Conservation (phyloP, 805 yeast genomes). For the Kockiozyma suomiensis region DNA sequence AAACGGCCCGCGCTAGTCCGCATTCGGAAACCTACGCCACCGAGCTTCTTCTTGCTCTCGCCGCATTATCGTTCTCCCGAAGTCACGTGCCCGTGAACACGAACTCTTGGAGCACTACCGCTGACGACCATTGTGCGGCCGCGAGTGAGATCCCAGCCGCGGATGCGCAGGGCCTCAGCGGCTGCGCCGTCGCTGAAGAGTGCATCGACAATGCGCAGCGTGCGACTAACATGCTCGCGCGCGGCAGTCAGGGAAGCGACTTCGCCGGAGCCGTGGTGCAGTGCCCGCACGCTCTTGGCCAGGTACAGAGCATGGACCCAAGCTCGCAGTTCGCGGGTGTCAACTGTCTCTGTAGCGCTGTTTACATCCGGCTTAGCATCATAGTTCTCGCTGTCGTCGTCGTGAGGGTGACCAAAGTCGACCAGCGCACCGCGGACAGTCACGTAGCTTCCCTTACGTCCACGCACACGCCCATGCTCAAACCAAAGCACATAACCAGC, state of each 20-base stretch:
- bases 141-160: slow-evolving; percentile 25
- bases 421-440: slow-evolving; percentile 35
- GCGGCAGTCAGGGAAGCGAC: slow-evolving; percentile 12
- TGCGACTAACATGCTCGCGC: slow-evolving; percentile 12
- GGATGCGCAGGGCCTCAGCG: slow-evolving; percentile 5
- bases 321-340: slow-evolving; percentile 36
- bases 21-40: background rate
- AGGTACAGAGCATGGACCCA: slow-evolving; percentile 41
- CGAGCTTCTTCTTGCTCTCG: no score
- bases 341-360: background rate
- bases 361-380: background rate
- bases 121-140: slow-evolving; percentile 30
- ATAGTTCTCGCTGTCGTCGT: background rate
- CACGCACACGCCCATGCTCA: slow-evolving; percentile 15
- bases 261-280: slow-evolving; percentile 2
- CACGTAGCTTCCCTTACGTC: slow-evolving; percentile 13
- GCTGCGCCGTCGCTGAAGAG: slow-evolving; percentile 6
- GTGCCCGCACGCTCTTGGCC: slow-evolving; percentile 24
- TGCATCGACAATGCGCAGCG: slow-evolving; percentile 16
- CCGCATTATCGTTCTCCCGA: slow-evolving; percentile 4
- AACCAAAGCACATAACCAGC: slow-evolving; percentile 37
- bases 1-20: slow-evolving; percentile 2
- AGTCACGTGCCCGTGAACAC: slow-evolving; percentile 10
- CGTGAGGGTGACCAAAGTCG: background rate
- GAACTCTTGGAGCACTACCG: slow-evolving; percentile 23